phyloP scores from a whole-genome alignment of 768 basidiomycete species.

The Leccinum variicolor region DNA sequence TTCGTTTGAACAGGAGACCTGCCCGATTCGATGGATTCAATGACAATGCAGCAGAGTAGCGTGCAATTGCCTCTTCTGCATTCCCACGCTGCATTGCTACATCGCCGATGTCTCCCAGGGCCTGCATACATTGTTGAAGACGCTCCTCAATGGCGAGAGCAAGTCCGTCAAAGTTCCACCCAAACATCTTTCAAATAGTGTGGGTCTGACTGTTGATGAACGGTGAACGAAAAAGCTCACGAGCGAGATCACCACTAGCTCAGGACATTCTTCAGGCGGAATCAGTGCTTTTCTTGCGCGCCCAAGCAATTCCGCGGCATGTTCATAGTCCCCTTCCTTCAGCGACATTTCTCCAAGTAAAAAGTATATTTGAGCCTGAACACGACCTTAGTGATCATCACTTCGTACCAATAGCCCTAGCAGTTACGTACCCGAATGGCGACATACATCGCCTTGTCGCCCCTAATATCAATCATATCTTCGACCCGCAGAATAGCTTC shows the following conservation, averaged over 20 bases:
- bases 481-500: constrained; percentile 7
- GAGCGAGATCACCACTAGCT: constrained; percentile 5
- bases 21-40: not conserved
- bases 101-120: not conserved
- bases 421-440: constrained; percentile 2
- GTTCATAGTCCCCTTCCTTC: not conserved
- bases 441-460: not conserved
- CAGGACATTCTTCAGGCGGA: not conserved
- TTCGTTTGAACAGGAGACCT: constrained; percentile 5
- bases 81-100: not conserved
- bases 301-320: not conserved
- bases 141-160: not conserved
- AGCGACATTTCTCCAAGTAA: not conserved
- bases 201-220: not conserved
- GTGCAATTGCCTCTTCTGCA: constrained; percentile 1
- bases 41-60: constrained; percentile 3
- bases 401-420: fast-evolving
- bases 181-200: constrained; percentile 2
- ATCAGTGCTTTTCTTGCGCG: not conserved
- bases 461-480: not conserved
- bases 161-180: constrained; percentile 14
- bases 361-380: constrained; percentile 9
- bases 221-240: not conserved
- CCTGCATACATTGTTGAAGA: not conserved
- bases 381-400: not conserved